phyloP scores from a whole-genome alignment of 2,329 filamentous ascomycete species.

The Biscogniauxia marginata region DNA sequence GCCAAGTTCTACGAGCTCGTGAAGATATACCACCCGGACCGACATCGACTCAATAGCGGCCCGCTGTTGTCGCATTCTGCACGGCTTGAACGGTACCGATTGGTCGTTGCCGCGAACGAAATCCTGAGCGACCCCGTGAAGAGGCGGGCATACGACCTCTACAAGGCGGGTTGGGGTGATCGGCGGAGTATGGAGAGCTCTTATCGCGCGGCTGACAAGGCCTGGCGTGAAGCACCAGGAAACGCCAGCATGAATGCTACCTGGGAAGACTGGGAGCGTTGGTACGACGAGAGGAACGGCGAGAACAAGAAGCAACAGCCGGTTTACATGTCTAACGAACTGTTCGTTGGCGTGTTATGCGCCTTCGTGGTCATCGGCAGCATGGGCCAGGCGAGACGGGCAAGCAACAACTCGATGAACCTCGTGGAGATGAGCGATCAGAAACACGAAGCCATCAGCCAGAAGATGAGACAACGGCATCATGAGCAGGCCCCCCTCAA shows the following conservation, averaged over 20 bases:
- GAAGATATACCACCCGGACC: conserved; percentile 94
- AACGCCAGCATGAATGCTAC: conserved; percentile 72
- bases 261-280: conserved; percentile 96
- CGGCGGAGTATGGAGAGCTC: conserved; percentile 49
- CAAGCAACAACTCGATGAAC: conserved; percentile 59
- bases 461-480: conserved; percentile 54
- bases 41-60: conserved; percentile 42
- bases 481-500: conserved; percentile 50
- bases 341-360: conserved; percentile 73
- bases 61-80: conserved; percentile 55
- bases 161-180: conserved; percentile 75
- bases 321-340: conserved; percentile 72
- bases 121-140: conserved; percentile 81
- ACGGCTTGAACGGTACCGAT: conserved; percentile 83
- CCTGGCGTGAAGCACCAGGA: conserved; percentile 49
- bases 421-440: conserved; percentile 66
- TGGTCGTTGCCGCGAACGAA: conserved; percentile 83
- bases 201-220: conserved; percentile 41
- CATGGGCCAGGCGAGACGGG: conserved; percentile 69
- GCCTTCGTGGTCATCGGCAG: conserved; percentile 67
- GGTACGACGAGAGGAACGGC: conserved; percentile 58
- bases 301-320: conserved; percentile 48
- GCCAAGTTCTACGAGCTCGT: conserved; percentile 84
- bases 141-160: conserved; percentile 77
- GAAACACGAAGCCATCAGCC: conserved; percentile 64